These are phyloP conservation scores for Monosporascus sp. DNA, from an alignment of 2,329 filamentous ascomycete species.

Conservation along the genomic window DNA sequence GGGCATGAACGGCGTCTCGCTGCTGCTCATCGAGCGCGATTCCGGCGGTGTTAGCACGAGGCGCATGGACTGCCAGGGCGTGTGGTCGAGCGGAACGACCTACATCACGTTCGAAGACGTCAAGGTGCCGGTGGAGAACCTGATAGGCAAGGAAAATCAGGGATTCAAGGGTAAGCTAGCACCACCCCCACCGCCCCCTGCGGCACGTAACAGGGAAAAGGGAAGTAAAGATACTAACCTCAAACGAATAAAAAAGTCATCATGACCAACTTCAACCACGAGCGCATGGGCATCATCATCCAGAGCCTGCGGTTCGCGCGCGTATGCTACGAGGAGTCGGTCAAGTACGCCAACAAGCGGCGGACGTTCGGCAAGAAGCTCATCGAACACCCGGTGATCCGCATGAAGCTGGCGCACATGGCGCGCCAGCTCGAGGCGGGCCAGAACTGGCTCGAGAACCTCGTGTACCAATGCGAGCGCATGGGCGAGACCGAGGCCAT, in stretches of 20 bases:
- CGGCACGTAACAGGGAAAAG: background rate
- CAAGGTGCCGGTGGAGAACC: slow-evolving; percentile 98
- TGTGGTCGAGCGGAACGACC: slow-evolving; percentile 91
- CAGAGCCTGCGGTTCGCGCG: slow-evolving; percentile 93
- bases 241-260: slow-evolving; percentile 55
- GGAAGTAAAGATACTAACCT: background rate
- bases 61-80: slow-evolving; percentile 97
- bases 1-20: slow-evolving; percentile 88
- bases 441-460: slow-evolving; percentile 95
- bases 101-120: slow-evolving; percentile 99
- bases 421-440: slow-evolving; percentile 94
- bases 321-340: slow-evolving; percentile 93
- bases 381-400: slow-evolving; percentile 94
- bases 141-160: slow-evolving; percentile 96
- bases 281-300: slow-evolving; percentile 97
- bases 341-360: slow-evolving; percentile 97
- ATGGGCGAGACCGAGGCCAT: slow-evolving; percentile 96
- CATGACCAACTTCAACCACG: slow-evolving; percentile 99
- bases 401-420: slow-evolving; percentile 97
- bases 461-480: slow-evolving; percentile 86
- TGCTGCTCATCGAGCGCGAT: slow-evolving; percentile 86
- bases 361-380: slow-evolving; percentile 94
- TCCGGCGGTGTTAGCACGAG: slow-evolving; percentile 83
- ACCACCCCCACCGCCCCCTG: background rate
- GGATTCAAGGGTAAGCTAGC: slow-evolving; percentile 71